Evolutionary conservation across 2,329 filamentous ascomycete genomes (phyloP).

Genomic region (Diaporthe vexans): DNA sequence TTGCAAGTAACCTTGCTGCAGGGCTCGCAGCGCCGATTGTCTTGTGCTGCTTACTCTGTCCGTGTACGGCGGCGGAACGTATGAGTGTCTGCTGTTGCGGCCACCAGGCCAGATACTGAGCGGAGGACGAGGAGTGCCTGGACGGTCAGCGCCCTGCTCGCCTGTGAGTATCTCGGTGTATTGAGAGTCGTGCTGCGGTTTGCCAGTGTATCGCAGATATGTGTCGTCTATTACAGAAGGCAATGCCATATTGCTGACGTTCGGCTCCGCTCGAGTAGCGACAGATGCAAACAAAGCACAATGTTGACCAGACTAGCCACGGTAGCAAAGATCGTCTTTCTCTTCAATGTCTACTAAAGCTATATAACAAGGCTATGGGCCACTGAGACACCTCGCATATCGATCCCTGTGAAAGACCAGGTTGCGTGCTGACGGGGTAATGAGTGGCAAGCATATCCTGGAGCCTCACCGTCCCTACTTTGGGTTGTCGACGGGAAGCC

Average conservation of each 20-base stretch:
- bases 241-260: conserved; percentile 4
- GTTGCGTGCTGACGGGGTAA: not conserved
- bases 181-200: conserved; percentile 21
- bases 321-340: not conserved
- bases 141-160: conserved; percentile 5
- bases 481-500: not conserved
- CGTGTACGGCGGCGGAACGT: conserved; percentile 9
- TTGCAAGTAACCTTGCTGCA: conserved; percentile 1
- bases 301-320: not conserved
- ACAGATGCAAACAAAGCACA: conserved; percentile 2
- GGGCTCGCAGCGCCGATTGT: not conserved
- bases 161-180: conserved; percentile 14
- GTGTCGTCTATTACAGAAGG: conserved; percentile 11
- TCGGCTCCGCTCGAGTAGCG: not conserved
- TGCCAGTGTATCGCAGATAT: not conserved
- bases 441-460: conserved; percentile 8
- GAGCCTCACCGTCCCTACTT: conserved; percentile 14
- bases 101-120: conserved; percentile 3
- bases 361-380: not conserved
- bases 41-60: not conserved
- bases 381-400: not conserved
- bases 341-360: not conserved
- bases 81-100: conserved; percentile 19
- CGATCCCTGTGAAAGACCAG: not conserved
- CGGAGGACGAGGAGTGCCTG: not conserved